Evolutionary conservation across 2,329 filamentous ascomycete species (phyloP).

Genomic region (Emmonsiellopsis sp.): DNA sequence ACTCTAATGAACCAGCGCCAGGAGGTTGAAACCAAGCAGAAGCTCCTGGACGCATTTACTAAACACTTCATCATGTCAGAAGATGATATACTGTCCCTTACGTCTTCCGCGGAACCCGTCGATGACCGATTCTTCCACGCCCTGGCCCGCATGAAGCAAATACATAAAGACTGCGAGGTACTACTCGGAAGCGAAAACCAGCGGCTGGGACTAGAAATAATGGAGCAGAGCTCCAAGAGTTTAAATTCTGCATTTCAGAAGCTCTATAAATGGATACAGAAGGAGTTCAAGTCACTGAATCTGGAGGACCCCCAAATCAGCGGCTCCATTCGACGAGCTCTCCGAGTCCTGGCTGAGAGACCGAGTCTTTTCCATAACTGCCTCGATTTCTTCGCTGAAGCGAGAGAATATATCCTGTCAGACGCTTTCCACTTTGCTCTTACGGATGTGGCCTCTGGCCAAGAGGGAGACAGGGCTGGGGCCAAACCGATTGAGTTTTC

Average conservation of each 20-base stretch:
- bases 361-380: conserved; percentile 89
- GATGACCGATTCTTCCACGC: conserved; percentile 75
- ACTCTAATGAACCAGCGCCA: conserved; percentile 62
- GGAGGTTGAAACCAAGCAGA: conserved; percentile 70
- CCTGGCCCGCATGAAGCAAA: conserved; percentile 70
- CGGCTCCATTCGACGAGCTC: conserved; percentile 67
- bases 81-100: conserved; percentile 66
- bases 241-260: conserved; percentile 90
- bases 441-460: conserved; percentile 57
- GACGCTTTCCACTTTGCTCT: conserved; percentile 84
- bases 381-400: conserved; percentile 85
- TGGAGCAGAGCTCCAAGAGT: conserved; percentile 80
- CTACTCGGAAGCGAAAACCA: conserved; percentile 86
- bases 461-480: conserved; percentile 45
- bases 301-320: conserved; percentile 91
- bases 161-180: conserved; percentile 80
- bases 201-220: conserved; percentile 75
- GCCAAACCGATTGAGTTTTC: conserved; percentile 89
- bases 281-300: conserved; percentile 84
- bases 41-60: conserved; percentile 66
- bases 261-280: conserved; percentile 88
- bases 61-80: conserved; percentile 78
- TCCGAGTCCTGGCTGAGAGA: conserved; percentile 79
- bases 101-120: conserved; percentile 69
- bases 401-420: conserved; percentile 74